A percentile compares a stretch with the other conserved stretches of the same genome.
phyloP scores from a whole-genome alignment of 176 grass and related monocot species.

The Oryza coarctata region DNA sequence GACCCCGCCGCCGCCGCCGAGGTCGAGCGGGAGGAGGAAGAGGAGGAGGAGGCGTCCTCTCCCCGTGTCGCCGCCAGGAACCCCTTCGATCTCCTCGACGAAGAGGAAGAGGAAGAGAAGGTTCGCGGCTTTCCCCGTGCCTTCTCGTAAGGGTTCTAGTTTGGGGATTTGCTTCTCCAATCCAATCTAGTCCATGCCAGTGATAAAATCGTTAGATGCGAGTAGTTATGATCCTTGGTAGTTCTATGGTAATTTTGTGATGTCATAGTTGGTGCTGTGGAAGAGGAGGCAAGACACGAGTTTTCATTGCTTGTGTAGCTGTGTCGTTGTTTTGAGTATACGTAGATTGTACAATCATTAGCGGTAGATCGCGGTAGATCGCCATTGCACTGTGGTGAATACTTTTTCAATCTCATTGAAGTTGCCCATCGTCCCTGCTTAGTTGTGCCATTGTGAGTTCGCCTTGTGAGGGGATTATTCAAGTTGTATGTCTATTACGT shows the following conservation, averaged over 20 bases:
- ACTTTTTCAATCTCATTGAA: not conserved
- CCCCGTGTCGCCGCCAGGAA: slow-evolving; percentile 48
- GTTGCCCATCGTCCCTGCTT: not conserved
- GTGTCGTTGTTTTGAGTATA: not conserved
- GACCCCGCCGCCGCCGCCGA: slow-evolving; percentile 30
- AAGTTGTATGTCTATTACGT: not conserved
- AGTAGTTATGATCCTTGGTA: not conserved
- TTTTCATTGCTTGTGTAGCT: not conserved
- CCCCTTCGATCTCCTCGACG: slow-evolving; percentile 82
- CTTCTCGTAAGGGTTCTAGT: not conserved
- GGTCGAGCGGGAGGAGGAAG: slow-evolving; percentile 37
- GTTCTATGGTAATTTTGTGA: not conserved
- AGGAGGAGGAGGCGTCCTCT: slow-evolving; percentile 29
- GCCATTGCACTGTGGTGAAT: not conserved
- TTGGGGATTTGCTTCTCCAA: not conserved
- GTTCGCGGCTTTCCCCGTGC: slow-evolving; percentile 17
- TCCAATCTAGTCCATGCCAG: not conserved
- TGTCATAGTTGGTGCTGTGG: not conserved
- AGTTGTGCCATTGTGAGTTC: not conserved
- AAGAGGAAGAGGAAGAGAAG: slow-evolving; percentile 37
- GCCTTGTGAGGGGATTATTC: not conserved
- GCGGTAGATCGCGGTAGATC: not conserved
- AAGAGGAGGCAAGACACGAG: not conserved
- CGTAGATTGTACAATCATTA: not conserved
- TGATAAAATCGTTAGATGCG: not conserved